Conservation (phyloP, 1,284 basidiomycete species). For the Malassezia obtusa region DNA sequence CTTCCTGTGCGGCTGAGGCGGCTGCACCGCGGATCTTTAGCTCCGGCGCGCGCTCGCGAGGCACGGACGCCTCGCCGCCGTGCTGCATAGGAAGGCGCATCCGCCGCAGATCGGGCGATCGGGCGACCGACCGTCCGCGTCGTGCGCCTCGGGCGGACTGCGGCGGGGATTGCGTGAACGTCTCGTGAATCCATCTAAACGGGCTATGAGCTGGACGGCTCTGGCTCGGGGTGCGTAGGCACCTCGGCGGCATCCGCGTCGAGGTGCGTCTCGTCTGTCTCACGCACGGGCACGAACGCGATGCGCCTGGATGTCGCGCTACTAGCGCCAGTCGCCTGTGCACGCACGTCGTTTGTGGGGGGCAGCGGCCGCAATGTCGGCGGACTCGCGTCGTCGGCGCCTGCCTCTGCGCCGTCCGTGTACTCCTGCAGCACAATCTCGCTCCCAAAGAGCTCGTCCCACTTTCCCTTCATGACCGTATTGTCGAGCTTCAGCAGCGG, state of each 20-base stretch:
- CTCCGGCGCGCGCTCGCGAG: neutral
- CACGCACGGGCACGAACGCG: slow-evolving; percentile 9
- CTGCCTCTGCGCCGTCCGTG: neutral
- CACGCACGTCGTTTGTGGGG: neutral
- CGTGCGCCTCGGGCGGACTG: no score
- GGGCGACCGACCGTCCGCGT: neutral
- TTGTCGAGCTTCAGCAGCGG: slow-evolving; percentile 12
- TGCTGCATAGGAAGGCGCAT: neutral
- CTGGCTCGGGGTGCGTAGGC: no score
- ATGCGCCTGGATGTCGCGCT: slow-evolving; percentile 6
- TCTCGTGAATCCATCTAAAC: no score
- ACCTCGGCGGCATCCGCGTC: no score
- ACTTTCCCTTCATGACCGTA: slow-evolving; percentile 10
- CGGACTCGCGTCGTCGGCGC: neutral
- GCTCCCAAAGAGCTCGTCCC: slow-evolving; percentile 13
- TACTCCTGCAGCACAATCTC: slow-evolving; percentile 10
- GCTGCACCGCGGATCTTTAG: neutral
- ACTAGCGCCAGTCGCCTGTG: slow-evolving; percentile 1
- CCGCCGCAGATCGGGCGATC: neutral
- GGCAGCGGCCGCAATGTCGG: neutral
- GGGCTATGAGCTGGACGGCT: no score
- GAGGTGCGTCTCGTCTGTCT: neutral
- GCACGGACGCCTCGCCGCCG: neutral
- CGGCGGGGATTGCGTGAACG: no score
- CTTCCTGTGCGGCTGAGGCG: neutral